These are phyloP conservation scores for Athelia sp. DNA, from an alignment of 1,284 basidiomycete genomes.

Conservation along the genomic window DNA sequence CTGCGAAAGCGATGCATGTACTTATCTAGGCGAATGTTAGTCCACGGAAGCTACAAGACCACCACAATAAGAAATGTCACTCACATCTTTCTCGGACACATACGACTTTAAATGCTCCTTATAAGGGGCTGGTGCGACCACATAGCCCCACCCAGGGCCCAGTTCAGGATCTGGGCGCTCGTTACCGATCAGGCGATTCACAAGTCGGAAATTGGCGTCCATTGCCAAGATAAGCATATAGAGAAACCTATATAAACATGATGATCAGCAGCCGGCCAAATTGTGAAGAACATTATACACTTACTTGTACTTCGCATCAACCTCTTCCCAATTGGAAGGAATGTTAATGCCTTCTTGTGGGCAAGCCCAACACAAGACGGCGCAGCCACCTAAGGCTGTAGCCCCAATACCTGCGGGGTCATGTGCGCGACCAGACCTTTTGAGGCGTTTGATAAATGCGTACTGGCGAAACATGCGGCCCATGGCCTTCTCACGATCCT, in stretches of 20 bases:
- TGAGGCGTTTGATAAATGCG: conserved; percentile 12
- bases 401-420: conserved; percentile 6
- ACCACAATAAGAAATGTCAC: background rate
- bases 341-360: conserved; percentile 15
- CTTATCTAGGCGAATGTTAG: conserved; percentile 4
- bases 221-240: background rate
- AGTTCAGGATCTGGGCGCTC: background rate
- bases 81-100: background rate
- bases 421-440: conserved; percentile 12
- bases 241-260: background rate
- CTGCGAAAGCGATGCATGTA: conserved; percentile 9
- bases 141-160: background rate
- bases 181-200: background rate
- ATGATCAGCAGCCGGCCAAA: background rate
- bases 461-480: conserved; percentile 8
- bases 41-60: background rate
- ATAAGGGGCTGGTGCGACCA: background rate
- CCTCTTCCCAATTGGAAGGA: conserved; percentile 7
- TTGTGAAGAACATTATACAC: too few relatives aligned
- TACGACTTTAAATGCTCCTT: background rate
- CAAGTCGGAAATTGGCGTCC: conserved; percentile 8
- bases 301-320: background rate
- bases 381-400: conserved; percentile 8
- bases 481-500: conserved; percentile 4
- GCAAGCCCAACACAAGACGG: conserved; percentile 14